Conservation (phyloP, 768 basidiomycete genomes). For the Suillus alpinus region DNA sequence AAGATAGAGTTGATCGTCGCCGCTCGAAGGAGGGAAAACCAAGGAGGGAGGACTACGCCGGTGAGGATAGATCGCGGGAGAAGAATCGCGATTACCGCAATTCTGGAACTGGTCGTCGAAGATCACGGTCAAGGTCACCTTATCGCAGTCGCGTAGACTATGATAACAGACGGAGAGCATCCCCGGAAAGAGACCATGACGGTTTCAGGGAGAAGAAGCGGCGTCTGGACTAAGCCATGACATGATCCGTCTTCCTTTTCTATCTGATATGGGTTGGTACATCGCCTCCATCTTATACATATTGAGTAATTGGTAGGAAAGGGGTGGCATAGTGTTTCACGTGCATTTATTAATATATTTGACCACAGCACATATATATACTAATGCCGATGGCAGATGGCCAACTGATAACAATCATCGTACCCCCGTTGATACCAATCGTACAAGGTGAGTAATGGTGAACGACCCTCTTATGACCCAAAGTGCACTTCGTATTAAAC, state of each 20-base stretch:
- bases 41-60: slow-evolving; percentile 21
- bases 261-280: neutral
- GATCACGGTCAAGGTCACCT: slow-evolving; percentile 32
- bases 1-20: slow-evolving; percentile 22
- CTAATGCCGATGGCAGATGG: neutral
- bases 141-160: slow-evolving; percentile 17
- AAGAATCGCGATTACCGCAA: slow-evolving; percentile 17
- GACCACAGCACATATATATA: slow-evolving; percentile 1
- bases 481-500: neutral
- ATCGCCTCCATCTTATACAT: neutral
- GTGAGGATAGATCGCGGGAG: slow-evolving; percentile 16
- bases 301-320: slow-evolving; percentile 3
- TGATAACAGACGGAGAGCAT: slow-evolving; percentile 6
- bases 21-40: slow-evolving; percentile 22
- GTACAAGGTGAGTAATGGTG: slow-evolving; percentile 17
- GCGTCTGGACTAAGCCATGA: slow-evolving; percentile 50
- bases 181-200: slow-evolving; percentile 32
- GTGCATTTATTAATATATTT: neutral
- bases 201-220: slow-evolving; percentile 51
- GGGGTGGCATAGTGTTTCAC: neutral
- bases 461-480: neutral
- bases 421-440: slow-evolving; percentile 1
- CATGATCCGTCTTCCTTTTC: neutral
- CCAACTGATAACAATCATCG: neutral
- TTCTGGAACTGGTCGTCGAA: slow-evolving; percentile 18